phyloP scores from a whole-genome alignment of 139 green algal genomes.

The Nannochloris sp. region DNA sequence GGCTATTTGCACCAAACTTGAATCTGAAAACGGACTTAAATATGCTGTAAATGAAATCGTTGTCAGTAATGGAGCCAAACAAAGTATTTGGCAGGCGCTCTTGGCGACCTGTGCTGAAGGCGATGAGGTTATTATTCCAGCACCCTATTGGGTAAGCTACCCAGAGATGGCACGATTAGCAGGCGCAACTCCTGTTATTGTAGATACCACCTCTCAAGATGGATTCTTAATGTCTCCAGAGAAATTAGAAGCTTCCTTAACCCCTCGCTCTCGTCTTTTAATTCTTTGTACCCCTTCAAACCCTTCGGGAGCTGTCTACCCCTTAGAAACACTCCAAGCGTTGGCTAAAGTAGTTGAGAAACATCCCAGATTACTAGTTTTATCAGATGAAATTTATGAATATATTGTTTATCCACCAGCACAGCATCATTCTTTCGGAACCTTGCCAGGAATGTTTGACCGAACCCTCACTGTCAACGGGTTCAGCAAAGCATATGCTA shows the following conservation, averaged over 20 bases:
- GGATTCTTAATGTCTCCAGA: conserved; percentile 75
- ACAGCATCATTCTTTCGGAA: conserved; percentile 72
- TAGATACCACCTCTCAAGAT: conserved; percentile 55
- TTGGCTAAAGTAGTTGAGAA: conserved; percentile 72
- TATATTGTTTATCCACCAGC: conserved; percentile 89
- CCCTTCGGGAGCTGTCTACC: conserved; percentile 86
- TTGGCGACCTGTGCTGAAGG: conserved; percentile 49
- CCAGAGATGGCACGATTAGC: conserved; percentile 91
- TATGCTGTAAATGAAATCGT: conserved; percentile 83
- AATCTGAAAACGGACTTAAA: conserved; percentile 76
- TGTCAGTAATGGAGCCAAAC: conserved; percentile 93
- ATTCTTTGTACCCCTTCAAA: conserved; percentile 98
- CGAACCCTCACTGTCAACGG: conserved; percentile 96
- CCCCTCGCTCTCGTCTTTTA: conserved; percentile 72
- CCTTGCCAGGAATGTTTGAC: conserved; percentile 80
- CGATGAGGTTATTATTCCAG: conserved; percentile 88
- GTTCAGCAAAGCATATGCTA: conserved; percentile 90
- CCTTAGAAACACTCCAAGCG: conserved; percentile 46
- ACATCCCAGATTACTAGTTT: conserved; percentile 88
- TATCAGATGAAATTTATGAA: conserved; percentile 86
- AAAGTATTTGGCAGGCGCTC: conserved; percentile 85
- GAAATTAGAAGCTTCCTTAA: conserved; percentile 68
- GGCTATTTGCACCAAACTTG: conserved; percentile 84
- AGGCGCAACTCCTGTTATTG: conserved; percentile 68
- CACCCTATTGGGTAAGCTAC: conserved; percentile 96